A percentile compares a stretch with the other conserved stretches of the same genome.
phyloP scores from a whole-genome alignment of 2,329 filamentous ascomycete genomes.

The Teratosphaeria nubilosa region DNA sequence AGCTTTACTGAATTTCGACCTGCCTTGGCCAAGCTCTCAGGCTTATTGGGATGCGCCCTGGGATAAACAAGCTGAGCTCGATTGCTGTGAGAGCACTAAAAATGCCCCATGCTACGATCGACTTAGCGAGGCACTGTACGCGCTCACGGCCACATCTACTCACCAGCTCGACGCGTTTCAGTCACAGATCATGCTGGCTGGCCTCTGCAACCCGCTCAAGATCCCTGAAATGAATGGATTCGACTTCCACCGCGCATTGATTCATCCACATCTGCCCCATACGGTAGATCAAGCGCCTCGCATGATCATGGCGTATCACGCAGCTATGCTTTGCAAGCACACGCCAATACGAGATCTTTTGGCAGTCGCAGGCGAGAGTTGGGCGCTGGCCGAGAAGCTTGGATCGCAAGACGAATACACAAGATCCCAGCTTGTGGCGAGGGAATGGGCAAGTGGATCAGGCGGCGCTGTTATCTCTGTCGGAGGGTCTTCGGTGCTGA shows the following conservation, averaged over 20 bases:
- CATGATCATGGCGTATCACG: conserved; percentile 20
- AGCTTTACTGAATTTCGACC: conserved; percentile 14
- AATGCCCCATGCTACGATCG: conserved; percentile 1
- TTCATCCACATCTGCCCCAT: conserved; percentile 6
- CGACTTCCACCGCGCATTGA: conserved; percentile 2
- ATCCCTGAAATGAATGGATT: not conserved
- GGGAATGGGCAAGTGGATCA: conserved; percentile 24
- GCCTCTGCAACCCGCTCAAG: conserved; percentile 6
- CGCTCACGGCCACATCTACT: not conserved
- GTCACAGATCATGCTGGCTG: conserved; percentile 28
- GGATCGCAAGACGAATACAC: conserved; percentile 23
- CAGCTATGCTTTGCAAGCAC: conserved; percentile 28
- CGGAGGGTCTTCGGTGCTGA: conserved; percentile 2
- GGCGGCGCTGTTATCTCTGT: not conserved
- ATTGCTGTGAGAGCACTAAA: not conserved
- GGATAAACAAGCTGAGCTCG: not conserved
- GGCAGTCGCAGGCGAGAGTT: conserved; percentile 35
- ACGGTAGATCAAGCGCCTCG: conserved; percentile 11
- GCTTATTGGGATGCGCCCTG: conserved; percentile 28
- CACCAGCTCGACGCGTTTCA: conserved; percentile 22
- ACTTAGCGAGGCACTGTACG: conserved; percentile 9
- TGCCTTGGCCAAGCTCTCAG: conserved; percentile 28
- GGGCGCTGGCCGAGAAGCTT: conserved; percentile 37
- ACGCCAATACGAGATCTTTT: conserved; percentile 33
- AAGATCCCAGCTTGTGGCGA: conserved; percentile 23